Percentiles rank a stretch among this genome's conserved stretches.
phyloP scores from a whole-genome alignment of 2,329 filamentous ascomycete genomes.

The Monilinia fructicola region DNA sequence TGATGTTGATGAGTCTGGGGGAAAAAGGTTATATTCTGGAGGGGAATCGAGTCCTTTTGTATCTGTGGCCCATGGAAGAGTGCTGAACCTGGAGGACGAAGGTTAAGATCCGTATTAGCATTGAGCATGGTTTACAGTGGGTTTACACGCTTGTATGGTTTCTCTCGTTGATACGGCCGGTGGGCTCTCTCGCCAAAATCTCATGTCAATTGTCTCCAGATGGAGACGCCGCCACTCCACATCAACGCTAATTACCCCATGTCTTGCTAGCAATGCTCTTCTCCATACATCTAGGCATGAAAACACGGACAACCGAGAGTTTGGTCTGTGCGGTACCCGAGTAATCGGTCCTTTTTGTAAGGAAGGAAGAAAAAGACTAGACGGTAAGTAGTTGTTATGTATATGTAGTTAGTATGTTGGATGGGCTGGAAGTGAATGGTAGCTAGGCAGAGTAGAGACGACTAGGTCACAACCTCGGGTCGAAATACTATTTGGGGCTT shows the following conservation, averaged over 20 bases:
- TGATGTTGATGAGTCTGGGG: not conserved
- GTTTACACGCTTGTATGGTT: constrained; percentile 3
- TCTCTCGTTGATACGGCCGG: not conserved
- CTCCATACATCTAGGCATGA: constrained; percentile 5
- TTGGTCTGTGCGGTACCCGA: constrained; percentile 12
- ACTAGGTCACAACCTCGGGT: not conserved
- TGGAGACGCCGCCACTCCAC: constrained; percentile 17
- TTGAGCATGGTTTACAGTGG: not conserved
- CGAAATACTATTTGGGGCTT: not conserved
- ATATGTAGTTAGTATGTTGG: not conserved
- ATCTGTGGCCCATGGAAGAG: not conserved
- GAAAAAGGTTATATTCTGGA: not conserved
- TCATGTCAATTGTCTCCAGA: constrained; percentile 10
- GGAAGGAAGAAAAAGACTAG: constrained; percentile 2
- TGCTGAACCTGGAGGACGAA: not conserved
- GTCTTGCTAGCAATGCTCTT: constrained; percentile 11
- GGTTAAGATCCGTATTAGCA: not conserved
- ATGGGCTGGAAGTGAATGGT: not conserved
- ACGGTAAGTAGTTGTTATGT: not conserved
- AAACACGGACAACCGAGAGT: not conserved
- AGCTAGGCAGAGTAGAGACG: not conserved
- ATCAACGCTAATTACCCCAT: constrained; percentile 18
- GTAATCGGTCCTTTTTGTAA: constrained; percentile 23
- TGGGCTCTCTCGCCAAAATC: not conserved
- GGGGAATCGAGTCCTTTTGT: constrained; percentile 21